Base-by-base conservation (phyloP, 768 basidiomycete genomes). In the Hortiboletus campestris region DNA sequence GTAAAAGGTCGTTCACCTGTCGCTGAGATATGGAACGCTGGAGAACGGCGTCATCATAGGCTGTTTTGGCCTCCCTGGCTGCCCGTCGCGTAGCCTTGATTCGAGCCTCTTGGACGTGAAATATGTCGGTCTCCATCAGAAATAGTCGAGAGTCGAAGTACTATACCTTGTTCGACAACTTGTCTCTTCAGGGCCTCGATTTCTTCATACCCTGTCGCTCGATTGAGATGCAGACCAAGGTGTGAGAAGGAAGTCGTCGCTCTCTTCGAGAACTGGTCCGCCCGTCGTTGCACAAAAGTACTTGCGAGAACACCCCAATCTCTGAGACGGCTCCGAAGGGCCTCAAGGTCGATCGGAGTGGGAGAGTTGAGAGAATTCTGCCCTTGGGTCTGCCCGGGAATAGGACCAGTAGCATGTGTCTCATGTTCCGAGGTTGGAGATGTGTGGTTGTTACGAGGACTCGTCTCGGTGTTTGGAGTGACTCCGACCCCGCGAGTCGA, bases 1-100 rank as follows among this genome's bases (percentile, higher is more conserved):
- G 89, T 16, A 98, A 76, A 3, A 99, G 83, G 67, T 95, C 91
- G 73, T 98, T 98, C 49, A 97, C 92, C 70, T 96, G 89, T n/a
- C 91, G 84, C 69, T 99, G 96, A 5, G 92, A 92, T 42, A 85
- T 79, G 10, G 92, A 86, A 6, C 95, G 88, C 62, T 84, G 78
- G 12, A 80, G 67, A n/a, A 95, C 90, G 0, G 94, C 91, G 52
- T 79, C 73, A 53, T 91, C 89, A 64, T 95, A 87, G 6, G 83
- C 80, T 8, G 70, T 66, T 74, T 98, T 98, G 6, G 93, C 87
- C 34, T 78, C 71, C 39, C 83, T 78, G 0, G 94, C 86, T 6
- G 82, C 83, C 46, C 80, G 73, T 19, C 94, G 83, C 5, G 88
- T 80, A 14, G 76, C 71, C 49, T 82, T 78, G 64, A 98, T 91